Percentiles rank a stretch among this genome's conserved stretches.
phyloP scores from a whole-genome alignment of 352 stramenopile genomes.

The Lagenidium giganteum region DNA sequence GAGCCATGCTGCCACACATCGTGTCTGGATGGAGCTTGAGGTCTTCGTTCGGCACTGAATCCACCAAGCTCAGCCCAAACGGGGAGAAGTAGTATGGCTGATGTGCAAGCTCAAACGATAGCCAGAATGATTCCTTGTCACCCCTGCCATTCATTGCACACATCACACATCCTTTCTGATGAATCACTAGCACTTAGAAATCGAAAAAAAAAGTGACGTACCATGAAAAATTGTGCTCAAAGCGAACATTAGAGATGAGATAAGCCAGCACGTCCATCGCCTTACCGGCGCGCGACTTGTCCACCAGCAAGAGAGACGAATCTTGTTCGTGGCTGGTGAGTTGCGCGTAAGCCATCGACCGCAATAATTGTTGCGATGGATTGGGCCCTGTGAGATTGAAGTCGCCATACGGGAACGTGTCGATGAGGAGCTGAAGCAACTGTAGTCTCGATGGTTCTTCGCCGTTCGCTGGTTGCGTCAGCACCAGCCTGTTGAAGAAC shows the following conservation, averaged over 20 bases:
- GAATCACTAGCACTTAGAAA: too few species aligned
- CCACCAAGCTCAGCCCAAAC: constrained; percentile 45
- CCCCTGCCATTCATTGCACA: too few species aligned
- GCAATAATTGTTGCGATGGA: constrained; percentile 13
- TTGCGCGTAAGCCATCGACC: constrained; percentile 26
- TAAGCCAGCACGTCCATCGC: constrained; percentile 40
- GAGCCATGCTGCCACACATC: constrained; percentile 56
- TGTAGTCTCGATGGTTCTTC: constrained; percentile 2
- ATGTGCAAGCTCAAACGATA: constrained; percentile 59
- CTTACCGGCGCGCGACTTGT: constrained; percentile 30
- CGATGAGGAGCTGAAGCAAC: constrained; percentile 30
- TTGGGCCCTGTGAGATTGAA: constrained; percentile 19
- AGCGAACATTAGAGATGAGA: constrained; percentile 45
- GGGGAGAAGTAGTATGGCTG: constrained; percentile 58
- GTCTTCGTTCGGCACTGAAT: constrained; percentile 35
- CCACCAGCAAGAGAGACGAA: constrained; percentile 44
- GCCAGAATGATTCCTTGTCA: constrained; percentile 55
- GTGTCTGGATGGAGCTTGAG: constrained; percentile 43
- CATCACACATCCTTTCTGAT: too few species aligned
- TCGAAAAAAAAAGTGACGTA: too few species aligned
- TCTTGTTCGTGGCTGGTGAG: constrained; percentile 45
- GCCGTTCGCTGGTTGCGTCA: constrained; percentile 5
- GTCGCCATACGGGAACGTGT: constrained; percentile 39
- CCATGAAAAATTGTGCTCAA: constrained; percentile 49
- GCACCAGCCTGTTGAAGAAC: constrained; percentile 18